phyloP scores from a whole-genome alignment of 345 rosid species.

The Garcia nutans region DNA sequence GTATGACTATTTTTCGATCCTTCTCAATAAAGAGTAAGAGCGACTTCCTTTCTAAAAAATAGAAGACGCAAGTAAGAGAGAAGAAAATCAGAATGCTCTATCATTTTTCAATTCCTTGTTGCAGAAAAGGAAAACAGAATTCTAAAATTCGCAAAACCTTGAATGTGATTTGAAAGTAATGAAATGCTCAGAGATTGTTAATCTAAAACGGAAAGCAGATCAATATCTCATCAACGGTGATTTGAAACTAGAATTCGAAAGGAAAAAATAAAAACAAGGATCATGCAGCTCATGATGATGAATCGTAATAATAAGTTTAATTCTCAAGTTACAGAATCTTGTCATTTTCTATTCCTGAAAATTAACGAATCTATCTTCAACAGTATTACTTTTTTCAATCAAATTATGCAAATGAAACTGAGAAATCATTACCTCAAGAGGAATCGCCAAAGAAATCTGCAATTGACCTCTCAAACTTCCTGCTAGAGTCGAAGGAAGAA shows the following conservation, averaged over 20 bases:
- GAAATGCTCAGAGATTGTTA: background rate
- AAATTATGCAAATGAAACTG: background rate
- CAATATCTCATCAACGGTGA: too few species aligned
- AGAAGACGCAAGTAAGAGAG: background rate
- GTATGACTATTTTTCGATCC: too few species aligned
- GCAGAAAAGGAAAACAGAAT: background rate
- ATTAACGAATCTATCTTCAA: too few species aligned
- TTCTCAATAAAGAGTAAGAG: too few species aligned
- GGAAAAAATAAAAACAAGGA: background rate
- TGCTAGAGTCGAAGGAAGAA: too few species aligned
- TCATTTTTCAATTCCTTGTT: background rate
- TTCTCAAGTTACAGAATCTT: background rate
- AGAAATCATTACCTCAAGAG: constrained; percentile 6
- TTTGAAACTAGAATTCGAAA: too few species aligned
- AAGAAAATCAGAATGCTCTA: background rate
- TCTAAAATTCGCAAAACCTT: background rate
- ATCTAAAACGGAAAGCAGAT: background rate
- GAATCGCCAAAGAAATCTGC: background rate
- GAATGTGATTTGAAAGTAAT: background rate
- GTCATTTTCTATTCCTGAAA: too few species aligned
- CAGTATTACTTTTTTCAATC: background rate
- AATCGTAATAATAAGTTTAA: background rate
- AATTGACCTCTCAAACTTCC: background rate
- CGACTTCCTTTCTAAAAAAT: too few species aligned
- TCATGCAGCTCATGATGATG: background rate